These are phyloP conservation scores for Cercophora scortea DNA, from an alignment of 495 filamentous ascomycete genomes.

Conservation along the genomic window DNA sequence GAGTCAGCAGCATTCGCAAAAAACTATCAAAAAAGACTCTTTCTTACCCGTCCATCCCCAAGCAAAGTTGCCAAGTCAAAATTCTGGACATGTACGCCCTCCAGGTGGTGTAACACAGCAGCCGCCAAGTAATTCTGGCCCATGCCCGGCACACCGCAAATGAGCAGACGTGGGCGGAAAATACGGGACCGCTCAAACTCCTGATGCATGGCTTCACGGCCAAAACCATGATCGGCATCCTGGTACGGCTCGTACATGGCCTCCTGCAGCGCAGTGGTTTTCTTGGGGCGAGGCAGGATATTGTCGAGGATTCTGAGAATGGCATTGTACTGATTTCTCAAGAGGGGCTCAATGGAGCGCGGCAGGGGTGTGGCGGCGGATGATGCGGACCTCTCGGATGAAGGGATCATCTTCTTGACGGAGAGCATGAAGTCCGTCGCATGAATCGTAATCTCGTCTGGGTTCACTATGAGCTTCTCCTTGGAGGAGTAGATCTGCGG, in stretches of 20 bases:
- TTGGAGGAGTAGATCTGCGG: slow-evolving; percentile 92
- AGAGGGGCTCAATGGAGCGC: slow-evolving; percentile 68
- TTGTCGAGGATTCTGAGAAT: slow-evolving; percentile 62
- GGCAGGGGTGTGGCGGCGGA: slow-evolving; percentile 75
- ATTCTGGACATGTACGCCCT: slow-evolving; percentile 89
- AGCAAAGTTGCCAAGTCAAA: slow-evolving; percentile 84
- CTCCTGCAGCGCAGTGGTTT: slow-evolving; percentile 83
- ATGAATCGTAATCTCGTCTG: slow-evolving; percentile 69
- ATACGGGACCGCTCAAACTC: slow-evolving; percentile 86
- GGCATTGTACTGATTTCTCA: slow-evolving; percentile 60
- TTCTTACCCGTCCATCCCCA: slow-evolving; percentile 45
- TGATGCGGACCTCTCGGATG: slow-evolving; percentile 78
- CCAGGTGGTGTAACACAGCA: slow-evolving; percentile 83
- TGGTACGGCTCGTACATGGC: slow-evolving; percentile 85
- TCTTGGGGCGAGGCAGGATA: slow-evolving; percentile 75
- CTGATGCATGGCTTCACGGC: slow-evolving; percentile 74
- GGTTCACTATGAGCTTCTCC: slow-evolving; percentile 84
- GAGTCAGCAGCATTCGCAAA: slow-evolving; percentile 14
- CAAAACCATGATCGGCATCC: slow-evolving; percentile 68
- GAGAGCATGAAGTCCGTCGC: slow-evolving; percentile 96
- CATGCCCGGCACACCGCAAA: slow-evolving; percentile 76
- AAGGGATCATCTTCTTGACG: slow-evolving; percentile 90
- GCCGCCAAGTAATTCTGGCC: slow-evolving; percentile 85
- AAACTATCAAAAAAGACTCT: slow-evolving; percentile 6
- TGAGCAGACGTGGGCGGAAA: slow-evolving; percentile 79